Evolutionary conservation across 2,329 filamentous ascomycete genomes (phyloP).

Genomic region (Coniella vitis): DNA sequence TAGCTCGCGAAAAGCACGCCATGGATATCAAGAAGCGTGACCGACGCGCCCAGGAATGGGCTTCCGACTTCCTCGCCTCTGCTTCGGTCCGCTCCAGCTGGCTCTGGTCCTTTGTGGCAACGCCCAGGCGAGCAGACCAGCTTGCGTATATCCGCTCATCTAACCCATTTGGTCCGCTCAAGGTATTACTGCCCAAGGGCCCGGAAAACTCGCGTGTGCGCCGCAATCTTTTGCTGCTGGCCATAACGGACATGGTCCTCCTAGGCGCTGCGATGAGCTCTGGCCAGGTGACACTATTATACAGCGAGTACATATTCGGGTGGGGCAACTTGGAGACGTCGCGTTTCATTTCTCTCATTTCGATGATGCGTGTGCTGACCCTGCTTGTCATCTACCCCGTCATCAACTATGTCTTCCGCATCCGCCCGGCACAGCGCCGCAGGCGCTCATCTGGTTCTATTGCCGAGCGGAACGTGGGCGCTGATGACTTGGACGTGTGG

Average conservation of each 20-base stretch:
- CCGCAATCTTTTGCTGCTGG: conserved; percentile 75
- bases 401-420: conserved; percentile 68
- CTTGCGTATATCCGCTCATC: conserved; percentile 34
- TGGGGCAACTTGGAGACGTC: conserved; percentile 81
- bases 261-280: conserved; percentile 77
- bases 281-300: conserved; percentile 76
- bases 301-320: conserved; percentile 70
- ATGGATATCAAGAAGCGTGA: conserved; percentile 36
- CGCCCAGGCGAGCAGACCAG: conserved; percentile 20
- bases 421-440: conserved; percentile 39
- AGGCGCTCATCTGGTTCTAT: conserved; percentile 31
- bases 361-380: conserved; percentile 65
- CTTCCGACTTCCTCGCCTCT: conserved; percentile 12
- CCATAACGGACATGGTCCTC: conserved; percentile 72
- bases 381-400: conserved; percentile 70
- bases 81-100: conserved; percentile 15
- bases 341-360: conserved; percentile 74
- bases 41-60: conserved; percentile 17
- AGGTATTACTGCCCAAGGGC: conserved; percentile 68
- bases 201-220: conserved; percentile 57
- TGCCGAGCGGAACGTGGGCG: conserved; percentile 55
- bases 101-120: conserved; percentile 6
- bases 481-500: conserved; percentile 69
- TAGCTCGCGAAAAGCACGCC: conserved; percentile 62
- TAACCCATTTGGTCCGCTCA: conserved; percentile 72